phyloP scores from a whole-genome alignment of 169 alveolate species.

The Toxoplasma gondii region DNA sequence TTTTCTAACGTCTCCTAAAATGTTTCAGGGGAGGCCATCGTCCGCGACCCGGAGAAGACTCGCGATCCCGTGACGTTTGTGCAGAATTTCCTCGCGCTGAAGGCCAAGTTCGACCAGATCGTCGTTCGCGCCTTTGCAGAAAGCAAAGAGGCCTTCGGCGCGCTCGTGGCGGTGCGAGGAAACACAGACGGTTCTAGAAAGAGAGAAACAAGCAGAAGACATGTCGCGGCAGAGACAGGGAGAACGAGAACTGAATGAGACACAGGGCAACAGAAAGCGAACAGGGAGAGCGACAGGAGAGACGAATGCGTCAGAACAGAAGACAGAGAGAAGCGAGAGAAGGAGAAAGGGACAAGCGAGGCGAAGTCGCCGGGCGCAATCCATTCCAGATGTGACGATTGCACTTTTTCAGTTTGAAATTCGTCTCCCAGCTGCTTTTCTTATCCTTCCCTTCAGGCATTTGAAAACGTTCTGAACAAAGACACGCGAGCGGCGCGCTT shows the following conservation, averaged over 20 bases:
- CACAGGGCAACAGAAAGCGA: not conserved
- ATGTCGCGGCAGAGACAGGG: too few species aligned
- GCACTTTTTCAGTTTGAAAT: too few species aligned
- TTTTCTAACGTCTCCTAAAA: not conserved
- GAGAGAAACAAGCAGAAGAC: too few species aligned
- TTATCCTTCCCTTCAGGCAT: not conserved
- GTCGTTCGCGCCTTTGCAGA: conserved; percentile 36
- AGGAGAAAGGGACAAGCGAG: too few species aligned
- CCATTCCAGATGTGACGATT: too few species aligned
- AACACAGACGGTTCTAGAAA: too few species aligned
- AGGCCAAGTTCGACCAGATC: not conserved
- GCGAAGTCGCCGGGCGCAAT: too few species aligned
- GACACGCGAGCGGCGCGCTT: conserved; percentile 71
- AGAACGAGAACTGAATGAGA: too few species aligned
- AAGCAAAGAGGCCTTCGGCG: conserved; percentile 7
- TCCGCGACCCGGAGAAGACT: conserved; percentile 12
- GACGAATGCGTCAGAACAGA: too few species aligned
- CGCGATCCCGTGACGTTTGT: conserved; percentile 35
- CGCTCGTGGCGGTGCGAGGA: conserved; percentile 7
- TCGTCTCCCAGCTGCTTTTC: too few species aligned
- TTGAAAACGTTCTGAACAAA: conserved; percentile 44
- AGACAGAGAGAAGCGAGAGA: too few species aligned
- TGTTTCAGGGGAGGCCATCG: not conserved
- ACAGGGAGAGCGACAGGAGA: too few species aligned
- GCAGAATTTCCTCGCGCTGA: not conserved